A percentile compares a stretch with the other conserved stretches of the same genome.
Evolutionary conservation across 2,329 filamentous ascomycete genomes (phyloP).

Genomic region (Ceratocystis diversiconidia): DNA sequence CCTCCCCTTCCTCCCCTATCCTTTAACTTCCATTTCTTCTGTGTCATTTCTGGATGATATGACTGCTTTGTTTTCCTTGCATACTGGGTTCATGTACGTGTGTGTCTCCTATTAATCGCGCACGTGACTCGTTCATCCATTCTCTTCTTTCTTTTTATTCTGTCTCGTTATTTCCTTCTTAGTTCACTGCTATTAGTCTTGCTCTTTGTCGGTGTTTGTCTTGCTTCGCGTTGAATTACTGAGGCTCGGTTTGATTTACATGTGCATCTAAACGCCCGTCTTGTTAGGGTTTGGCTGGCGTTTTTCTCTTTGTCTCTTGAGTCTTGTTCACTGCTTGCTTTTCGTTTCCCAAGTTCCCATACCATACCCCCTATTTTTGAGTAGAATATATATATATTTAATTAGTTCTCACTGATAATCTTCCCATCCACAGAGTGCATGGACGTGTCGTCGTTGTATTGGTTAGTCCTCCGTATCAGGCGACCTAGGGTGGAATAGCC

Average conservation of each 20-base stretch:
- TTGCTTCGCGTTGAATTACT: constrained; percentile 12
- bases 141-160: constrained; percentile 6
- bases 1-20: neutral
- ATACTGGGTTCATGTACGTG: neutral
- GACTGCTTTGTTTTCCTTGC: neutral
- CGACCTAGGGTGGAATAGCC: constrained; percentile 10
- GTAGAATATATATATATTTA: neutral
- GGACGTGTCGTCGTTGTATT: no score
- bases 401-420: neutral
- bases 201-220: constrained; percentile 17
- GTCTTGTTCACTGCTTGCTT: no score
- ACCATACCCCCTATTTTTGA: neutral
- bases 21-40: neutral
- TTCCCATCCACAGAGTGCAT: no score
- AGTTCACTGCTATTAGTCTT: neutral
- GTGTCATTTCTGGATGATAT: neutral
- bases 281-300: neutral
- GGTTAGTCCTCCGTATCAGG: neutral
- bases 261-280: constrained; percentile 1
- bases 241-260: constrained; percentile 1
- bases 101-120: no score
- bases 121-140: no score
- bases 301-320: neutral
- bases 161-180: neutral
- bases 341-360: no score